phyloP scores from a whole-genome alignment of 441 rosid species.

The Populus hybrid region DNA sequence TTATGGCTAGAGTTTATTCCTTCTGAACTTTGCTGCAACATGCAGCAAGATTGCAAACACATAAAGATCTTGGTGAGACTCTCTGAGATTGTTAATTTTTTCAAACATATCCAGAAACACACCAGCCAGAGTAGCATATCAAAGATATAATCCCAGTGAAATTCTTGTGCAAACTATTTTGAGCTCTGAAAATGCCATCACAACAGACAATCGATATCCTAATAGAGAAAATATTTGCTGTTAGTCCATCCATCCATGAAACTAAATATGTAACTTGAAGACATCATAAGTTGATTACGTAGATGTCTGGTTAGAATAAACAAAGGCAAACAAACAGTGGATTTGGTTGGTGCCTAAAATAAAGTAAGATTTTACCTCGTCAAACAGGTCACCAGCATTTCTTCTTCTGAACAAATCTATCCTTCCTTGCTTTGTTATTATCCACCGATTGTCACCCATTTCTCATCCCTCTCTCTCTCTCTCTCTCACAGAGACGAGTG shows the following conservation, averaged over 20 bases:
- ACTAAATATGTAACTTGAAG: no score
- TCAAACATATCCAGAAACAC: background rate
- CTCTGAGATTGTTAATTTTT: no score
- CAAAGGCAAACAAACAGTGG: no score
- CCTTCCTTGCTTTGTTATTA: background rate
- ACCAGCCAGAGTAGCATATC: background rate
- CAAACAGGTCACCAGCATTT: background rate
- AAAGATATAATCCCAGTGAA: background rate
- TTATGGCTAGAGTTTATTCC: background rate
- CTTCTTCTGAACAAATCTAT: background rate
- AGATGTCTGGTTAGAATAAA: no score
- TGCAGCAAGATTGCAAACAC: background rate
- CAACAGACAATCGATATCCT: no score
- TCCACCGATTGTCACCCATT: background rate
- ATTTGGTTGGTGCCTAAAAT: background rate
- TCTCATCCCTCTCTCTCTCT: background rate
- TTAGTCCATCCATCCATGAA: no score
- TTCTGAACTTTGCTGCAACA: background rate
- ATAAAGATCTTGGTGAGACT: background rate
- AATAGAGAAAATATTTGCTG: no score
- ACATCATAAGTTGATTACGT: no score
- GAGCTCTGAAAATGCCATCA: no score
- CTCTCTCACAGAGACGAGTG: background rate
- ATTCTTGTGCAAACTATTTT: background rate
- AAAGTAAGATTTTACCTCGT: background rate